phyloP scores from a whole-genome alignment of 139 green algal species.

The Chlamydomonas sp. region DNA sequence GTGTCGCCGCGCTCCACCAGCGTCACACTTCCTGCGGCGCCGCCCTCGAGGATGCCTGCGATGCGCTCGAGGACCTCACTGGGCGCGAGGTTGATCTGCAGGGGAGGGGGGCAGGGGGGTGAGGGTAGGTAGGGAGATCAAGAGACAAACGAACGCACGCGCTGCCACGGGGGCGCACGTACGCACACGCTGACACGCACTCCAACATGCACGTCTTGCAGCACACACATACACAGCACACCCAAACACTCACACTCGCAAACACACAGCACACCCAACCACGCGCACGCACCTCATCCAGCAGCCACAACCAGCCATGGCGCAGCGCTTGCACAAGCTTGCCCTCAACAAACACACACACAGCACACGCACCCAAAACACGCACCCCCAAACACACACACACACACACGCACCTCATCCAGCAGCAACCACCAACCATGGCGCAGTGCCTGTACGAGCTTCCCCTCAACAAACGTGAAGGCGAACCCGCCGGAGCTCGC shows the following conservation, averaged over 20 bases:
- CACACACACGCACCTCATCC: no score
- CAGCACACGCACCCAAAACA: no score
- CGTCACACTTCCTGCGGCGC: slow-evolving; percentile 38
- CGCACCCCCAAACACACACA: no score
- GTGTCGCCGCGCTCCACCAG: slow-evolving; percentile 82
- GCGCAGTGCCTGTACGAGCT: slow-evolving; percentile 75
- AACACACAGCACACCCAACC: no score
- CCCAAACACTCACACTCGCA: no score
- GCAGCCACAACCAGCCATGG: slow-evolving; percentile 90
- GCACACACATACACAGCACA: no score
- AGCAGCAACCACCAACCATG: slow-evolving; percentile 94
- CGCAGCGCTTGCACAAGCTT: slow-evolving; percentile 77
- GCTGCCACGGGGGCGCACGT: neutral
- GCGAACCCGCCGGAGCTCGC: slow-evolving; percentile 75
- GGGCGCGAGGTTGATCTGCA: slow-evolving; percentile 78
- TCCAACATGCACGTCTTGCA: no score
- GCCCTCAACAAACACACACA: no score
- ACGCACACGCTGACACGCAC: no score
- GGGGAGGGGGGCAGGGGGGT: neutral
- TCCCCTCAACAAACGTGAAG: slow-evolving; percentile 93
- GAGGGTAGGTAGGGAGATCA: neutral
- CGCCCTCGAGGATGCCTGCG: slow-evolving; percentile 78
- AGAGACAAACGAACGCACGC: neutral
- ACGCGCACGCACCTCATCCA: no score
- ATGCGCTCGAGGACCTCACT: slow-evolving; percentile 80